Base-by-base conservation (phyloP, 768 basidiomycete genomes). In the Calocybe indica region DNA sequence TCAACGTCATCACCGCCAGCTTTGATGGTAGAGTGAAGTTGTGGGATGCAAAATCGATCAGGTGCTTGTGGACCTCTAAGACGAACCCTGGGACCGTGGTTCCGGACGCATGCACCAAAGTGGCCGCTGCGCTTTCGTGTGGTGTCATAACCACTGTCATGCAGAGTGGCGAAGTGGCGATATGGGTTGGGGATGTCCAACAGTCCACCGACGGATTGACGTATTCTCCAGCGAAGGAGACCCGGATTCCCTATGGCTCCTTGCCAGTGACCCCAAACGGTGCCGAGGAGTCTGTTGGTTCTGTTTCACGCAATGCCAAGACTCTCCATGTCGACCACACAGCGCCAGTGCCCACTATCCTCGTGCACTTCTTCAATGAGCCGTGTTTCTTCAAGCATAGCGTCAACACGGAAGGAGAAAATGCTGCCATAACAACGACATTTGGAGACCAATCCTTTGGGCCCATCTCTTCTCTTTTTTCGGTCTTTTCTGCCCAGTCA, bases 1-100 rank as follows among this genome's bases (percentile, higher is more conserved):
- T 47, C 3, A 52, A 55, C 41, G 72, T 80, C 35, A 62, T 79
- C 34, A 84, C 81, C 5, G 81, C 68, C 1, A 80, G 77, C 5
- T 58, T 67, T 1, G 87, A 91, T 53, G 87, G 87, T 0, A 63
- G 67, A 15, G 73, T 88, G 53, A 92, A 90, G 59, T 52, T 92
- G 2, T 92, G 90, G 90, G 76, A 84, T 48, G 64, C 74, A 11
- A 77, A 72, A 53, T 65, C 64, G 3, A 61, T 79, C 10, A 55
- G 51, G n/a, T 83, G 82, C 49, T 44, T 83, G 14, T 91, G 87
- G 88, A 75, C 79, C 1, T 86, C 82, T 13, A 63, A 71, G 12
- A 58, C 55, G 15, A 67, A 68, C 12, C 47, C 51, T 1, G 52
- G 57, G 31, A 60, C 61, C 8, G 59, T 71, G 10, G 54, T 74